These are phyloP conservation scores for Limnanthes douglasii DNA, from an alignment of 345 rosid species.

Conservation along the genomic window DNA sequence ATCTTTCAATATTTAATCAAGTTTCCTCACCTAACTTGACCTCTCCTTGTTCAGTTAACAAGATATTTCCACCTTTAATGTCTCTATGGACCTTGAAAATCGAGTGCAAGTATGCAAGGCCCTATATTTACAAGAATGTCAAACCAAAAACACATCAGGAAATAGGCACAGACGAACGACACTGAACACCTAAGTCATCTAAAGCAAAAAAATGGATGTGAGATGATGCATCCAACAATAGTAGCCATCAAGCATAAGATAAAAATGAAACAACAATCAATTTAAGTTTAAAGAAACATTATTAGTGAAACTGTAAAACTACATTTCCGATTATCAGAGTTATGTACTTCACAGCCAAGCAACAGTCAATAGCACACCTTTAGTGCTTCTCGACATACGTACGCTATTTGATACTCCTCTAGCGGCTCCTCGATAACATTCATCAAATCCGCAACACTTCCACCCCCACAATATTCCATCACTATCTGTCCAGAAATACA, in stretches of 20 bases:
- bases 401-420: slow-evolving; percentile 96
- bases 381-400: slow-evolving; percentile 80
- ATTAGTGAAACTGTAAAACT: not conserved
- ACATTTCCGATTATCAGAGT: slow-evolving; percentile 1
- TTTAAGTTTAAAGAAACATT: slow-evolving; percentile 9
- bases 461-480: slow-evolving; percentile 99
- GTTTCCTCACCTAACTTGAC: slow-evolving; percentile 88
- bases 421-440: slow-evolving; percentile 75
- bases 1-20: too few relatives aligned
- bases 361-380: slow-evolving; percentile 35
- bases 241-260: slow-evolving; percentile 2
- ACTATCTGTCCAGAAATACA: slow-evolving; percentile 67
- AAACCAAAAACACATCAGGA: slow-evolving; percentile 10
- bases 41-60: slow-evolving; percentile 97
- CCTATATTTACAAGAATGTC: slow-evolving; percentile 31
- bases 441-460: slow-evolving; percentile 96
- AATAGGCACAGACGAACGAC: not conserved
- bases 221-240: slow-evolving; percentile 2
- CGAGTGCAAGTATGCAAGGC: slow-evolving; percentile 92
- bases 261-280: slow-evolving; percentile 5
- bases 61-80: slow-evolving; percentile 95
- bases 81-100: slow-evolving; percentile 98
- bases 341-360: slow-evolving; percentile 5
- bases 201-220: slow-evolving; percentile 8
- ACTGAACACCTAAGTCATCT: not conserved